phyloP scores from a whole-genome alignment of 2,329 filamentous ascomycete genomes.

The Paramyrothecium roridum region DNA sequence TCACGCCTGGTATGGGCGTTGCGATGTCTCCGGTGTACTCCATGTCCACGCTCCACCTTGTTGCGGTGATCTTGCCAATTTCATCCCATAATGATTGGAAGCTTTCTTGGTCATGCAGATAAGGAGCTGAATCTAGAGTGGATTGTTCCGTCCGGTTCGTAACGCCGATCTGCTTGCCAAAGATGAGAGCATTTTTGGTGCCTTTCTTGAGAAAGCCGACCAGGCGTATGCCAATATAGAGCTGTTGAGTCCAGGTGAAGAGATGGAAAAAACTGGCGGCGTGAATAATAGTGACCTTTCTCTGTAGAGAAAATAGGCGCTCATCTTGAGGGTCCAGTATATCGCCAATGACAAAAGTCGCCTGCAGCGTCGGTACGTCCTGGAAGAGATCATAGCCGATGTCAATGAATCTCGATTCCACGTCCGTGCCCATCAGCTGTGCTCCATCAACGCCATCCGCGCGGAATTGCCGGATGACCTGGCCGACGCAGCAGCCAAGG shows the following conservation, averaged over 20 bases:
- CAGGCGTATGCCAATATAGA: conserved; percentile 40
- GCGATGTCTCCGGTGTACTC: conserved; percentile 23
- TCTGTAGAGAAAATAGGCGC: conserved; percentile 28
- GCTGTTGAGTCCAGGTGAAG: conserved; percentile 43
- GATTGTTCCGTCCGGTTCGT: conserved; percentile 16
- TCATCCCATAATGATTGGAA: conserved; percentile 54
- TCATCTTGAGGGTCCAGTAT: conserved; percentile 39
- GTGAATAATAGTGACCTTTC: conserved; percentile 44
- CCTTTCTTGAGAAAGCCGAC: conserved; percentile 42
- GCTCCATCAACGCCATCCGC: conserved; percentile 45
- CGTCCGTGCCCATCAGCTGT: conserved; percentile 48
- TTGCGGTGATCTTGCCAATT: conserved; percentile 44
- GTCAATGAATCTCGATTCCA: conserved; percentile 48
- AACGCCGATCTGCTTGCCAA: conserved; percentile 49
- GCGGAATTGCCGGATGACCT: conserved; percentile 46
- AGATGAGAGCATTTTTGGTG: conserved; percentile 42
- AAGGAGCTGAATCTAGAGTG: conserved; percentile 25
- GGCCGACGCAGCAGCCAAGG: conserved; percentile 49
- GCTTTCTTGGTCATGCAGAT: conserved; percentile 44
- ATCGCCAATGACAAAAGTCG: conserved; percentile 49
- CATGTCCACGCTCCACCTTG: conserved; percentile 45
- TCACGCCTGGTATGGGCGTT: conserved; percentile 19
- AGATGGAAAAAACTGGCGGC: conserved; percentile 49
- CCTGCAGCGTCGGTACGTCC: conserved; percentile 45
- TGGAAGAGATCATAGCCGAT: conserved; percentile 64